Evolutionary conservation across 176 grass and related monocot species (phyloP), one percentile per base, ranked within the genome.

Genomic region (Avena sativa): DNA sequence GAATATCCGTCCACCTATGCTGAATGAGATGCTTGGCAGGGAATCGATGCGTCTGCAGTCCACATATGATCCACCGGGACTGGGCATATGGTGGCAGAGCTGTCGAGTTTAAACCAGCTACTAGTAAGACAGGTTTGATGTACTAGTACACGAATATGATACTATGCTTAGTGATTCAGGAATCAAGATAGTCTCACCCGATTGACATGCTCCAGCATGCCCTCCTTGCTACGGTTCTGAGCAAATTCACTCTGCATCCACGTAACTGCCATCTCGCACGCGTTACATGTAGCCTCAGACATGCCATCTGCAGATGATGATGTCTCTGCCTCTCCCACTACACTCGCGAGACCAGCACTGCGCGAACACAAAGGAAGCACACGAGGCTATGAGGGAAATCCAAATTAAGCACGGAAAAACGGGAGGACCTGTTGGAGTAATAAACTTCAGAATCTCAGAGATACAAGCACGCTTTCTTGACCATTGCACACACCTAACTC

Each of bases 201-300:
- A 64, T 90, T 77, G 28, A 86, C 92, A 55, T 98, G 96, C 49
- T 87, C 81, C 71, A 98, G 14, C 11, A 83, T 91, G 47, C 71
- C 79, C 12, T 96, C 93, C 76, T 88, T 86, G 20, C 90, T 96
- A 57, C 81, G 71, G 84, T 98, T 98, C 76, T 88, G 87, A 69
- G 60, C 81, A 23, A 96, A 64, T 19, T 96, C 84, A 57, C 93
- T 94, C 62, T 92, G 93, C 96, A 94, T 96, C 96, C 96, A 98
- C 3, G 79, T 84, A 52, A 91, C 89, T 74, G 89, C 78, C 93
- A 92, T 96, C 87, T 98, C 92, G 32, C 97, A 98, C 3, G 94
- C 89, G 12, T 85, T 85, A 10, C 94, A 98, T 67, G 79, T 44
- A 60, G 88, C 67, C 17, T 92, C 84, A 14, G 82, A 87, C 62